Evolutionary conservation across 1,139 yeast genomes (phyloP), one percentile per base, ranked within the genome.

Genomic region (Candida albicans): DNA sequence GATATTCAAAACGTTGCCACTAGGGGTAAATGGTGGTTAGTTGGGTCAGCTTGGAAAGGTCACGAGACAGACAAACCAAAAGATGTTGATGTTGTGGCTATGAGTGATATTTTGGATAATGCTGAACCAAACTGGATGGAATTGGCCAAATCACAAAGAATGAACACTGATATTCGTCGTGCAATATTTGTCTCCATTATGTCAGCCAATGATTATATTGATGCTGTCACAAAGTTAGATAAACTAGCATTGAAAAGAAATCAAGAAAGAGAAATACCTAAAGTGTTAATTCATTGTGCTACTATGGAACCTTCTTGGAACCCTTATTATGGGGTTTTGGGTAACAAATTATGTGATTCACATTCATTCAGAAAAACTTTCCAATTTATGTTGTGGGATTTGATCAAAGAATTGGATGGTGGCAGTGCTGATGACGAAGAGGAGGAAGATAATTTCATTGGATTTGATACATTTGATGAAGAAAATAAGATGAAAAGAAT

Each of bases 11-110:
- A 79, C 50, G 76, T 88, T 26, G 87, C 83, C 10, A 79, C 84
- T 0, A 79, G 82, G 51, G 99, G 99, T 44, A 93, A 91, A 63
- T 95, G 99, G 99, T 95, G 99, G 99, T 73, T 93, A 35, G 91
- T 95, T 31, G 99, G 99, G 37, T 87, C 98, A 3, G 96, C 99
- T 0, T 93, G 98, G 97, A 87, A 81, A 57, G 91, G 91, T 1
- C 57, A 59, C 40, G 75, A 73, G 28, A 57, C 56, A 49, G 57
- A 54, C 33, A 59, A 4, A 65, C 60, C 10, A 32, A 14, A 43
- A 8, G 64, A 59, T 24, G 61, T 62, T 2, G 63, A 70, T 42
- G 58, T 61, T 13, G 60, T 62, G 14, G 74, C 71, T 1, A 60
- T 79, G 51, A 69, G 72, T 51, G 88, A 82, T 47, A 67, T 84